Conservation (phyloP, 2,329 filamentous ascomycete species). For the Aspergillus cejpii region DNA sequence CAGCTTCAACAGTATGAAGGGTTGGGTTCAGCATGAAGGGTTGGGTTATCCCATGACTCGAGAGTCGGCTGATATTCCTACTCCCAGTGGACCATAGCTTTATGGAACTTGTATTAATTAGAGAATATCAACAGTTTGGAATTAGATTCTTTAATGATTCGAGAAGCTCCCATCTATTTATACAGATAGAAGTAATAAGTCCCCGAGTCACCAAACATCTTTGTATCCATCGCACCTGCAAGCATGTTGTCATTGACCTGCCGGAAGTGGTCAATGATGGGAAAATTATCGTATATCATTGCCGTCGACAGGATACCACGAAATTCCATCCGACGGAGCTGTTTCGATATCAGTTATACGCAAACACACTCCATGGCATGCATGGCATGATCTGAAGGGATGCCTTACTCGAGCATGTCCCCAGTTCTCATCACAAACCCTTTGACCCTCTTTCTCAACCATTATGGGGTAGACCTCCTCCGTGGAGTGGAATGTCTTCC, state of each 20-base stretch:
- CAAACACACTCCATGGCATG: too few relatives aligned
- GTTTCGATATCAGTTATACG: neutral
- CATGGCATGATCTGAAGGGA: too few relatives aligned
- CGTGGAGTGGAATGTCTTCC: slow-evolving; percentile 4
- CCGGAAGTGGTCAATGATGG: slow-evolving; percentile 8
- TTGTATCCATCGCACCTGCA: slow-evolving; percentile 7
- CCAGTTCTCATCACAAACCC: slow-evolving; percentile 1
- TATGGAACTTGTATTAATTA: too few relatives aligned
- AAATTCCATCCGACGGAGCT: slow-evolving; percentile 3
- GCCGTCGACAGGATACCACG: slow-evolving; percentile 5
- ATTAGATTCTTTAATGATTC: too few relatives aligned
- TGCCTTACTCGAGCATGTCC: slow-evolving; percentile 3
- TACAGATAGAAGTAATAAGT: too few relatives aligned
- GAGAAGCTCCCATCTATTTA: too few relatives aligned
- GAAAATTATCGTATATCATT: slow-evolving; percentile 10
- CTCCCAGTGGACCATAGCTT: too few relatives aligned
- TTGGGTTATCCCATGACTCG: too few relatives aligned
- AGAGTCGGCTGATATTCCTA: too few relatives aligned
- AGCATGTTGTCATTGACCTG: slow-evolving; percentile 7
- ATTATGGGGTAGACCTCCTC: slow-evolving; percentile 8
- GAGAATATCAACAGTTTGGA: too few relatives aligned
- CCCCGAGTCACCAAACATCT: slow-evolving; percentile 40
- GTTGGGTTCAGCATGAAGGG: too few relatives aligned
- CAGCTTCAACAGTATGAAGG: too few relatives aligned
- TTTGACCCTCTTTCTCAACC: slow-evolving; percentile 2